These are phyloP conservation scores for Leishmania braziliensis DNA, from an alignment of 208 protist species.

Conservation along the genomic window DNA sequence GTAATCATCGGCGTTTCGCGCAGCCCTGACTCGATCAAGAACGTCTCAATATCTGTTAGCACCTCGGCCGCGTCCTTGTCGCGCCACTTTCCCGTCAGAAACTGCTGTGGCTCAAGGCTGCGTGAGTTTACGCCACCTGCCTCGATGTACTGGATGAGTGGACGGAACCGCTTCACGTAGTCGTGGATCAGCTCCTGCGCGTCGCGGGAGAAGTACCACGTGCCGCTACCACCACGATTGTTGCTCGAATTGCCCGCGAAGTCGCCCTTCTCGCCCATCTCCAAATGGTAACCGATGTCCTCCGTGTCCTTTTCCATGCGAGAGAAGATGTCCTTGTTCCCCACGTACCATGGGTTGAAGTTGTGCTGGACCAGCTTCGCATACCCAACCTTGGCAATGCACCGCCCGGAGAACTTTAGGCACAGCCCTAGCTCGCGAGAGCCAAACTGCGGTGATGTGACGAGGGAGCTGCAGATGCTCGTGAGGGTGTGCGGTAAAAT, in stretches of 20 bases:
- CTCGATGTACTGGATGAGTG: constrained; percentile 74
- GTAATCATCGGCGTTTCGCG: constrained; percentile 69
- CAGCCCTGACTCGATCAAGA: constrained; percentile 54
- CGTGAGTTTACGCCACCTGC: constrained; percentile 44
- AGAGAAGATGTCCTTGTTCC: constrained; percentile 69
- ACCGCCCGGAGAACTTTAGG: constrained; percentile 71
- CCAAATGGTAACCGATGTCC: constrained; percentile 67
- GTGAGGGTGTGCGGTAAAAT: constrained; percentile 58
- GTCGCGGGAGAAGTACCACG: constrained; percentile 83
- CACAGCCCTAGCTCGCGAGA: constrained; percentile 86
- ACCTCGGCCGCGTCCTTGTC: constrained; percentile 65
- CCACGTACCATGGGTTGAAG: constrained; percentile 81
- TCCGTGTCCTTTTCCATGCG: constrained; percentile 68
- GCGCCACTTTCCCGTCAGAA: constrained; percentile 75
- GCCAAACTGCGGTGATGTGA: constrained; percentile 77
- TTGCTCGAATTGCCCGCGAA: constrained; percentile 50
- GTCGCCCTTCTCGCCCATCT: constrained; percentile 67
- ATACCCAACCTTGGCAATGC: constrained; percentile 79
- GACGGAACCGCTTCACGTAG: constrained; percentile 70
- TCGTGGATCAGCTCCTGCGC: constrained; percentile 61
- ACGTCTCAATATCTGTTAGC: constrained; percentile 73
- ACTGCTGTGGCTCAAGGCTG: constrained; percentile 71
- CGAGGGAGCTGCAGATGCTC: constrained; percentile 73
- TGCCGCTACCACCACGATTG: constrained; percentile 51
- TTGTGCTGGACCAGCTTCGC: constrained; percentile 71